These are phyloP conservation scores for Beauveria australis DNA, from an alignment of 2,329 filamentous ascomycete genomes.

Conservation along the genomic window DNA sequence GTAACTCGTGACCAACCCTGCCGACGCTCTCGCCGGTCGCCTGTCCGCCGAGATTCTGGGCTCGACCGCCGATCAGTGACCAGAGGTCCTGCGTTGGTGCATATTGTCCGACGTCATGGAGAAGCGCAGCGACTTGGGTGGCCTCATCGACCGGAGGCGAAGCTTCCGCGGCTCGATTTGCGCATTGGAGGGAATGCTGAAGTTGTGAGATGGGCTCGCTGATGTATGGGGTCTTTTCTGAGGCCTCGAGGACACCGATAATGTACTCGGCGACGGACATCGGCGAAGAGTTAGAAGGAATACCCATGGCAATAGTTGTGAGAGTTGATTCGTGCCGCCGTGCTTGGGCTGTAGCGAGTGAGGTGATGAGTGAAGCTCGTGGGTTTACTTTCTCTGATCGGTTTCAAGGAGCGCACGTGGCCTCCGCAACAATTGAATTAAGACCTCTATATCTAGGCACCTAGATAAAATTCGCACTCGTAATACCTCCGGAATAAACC, in stretches of 20 bases:
- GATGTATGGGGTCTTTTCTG: constrained; percentile 14
- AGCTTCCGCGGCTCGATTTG: constrained; percentile 11
- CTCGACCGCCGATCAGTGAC: constrained; percentile 6
- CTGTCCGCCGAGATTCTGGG: constrained; percentile 13
- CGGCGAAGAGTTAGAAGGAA: not conserved
- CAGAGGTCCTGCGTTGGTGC: constrained; percentile 12
- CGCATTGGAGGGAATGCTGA: constrained; percentile 15
- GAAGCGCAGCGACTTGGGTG: constrained; percentile 16
- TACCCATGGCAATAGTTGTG: too few species aligned
- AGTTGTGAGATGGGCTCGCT: constrained; percentile 17
- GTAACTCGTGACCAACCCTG: constrained; percentile 13
- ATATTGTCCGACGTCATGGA: constrained; percentile 16
- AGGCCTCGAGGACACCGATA: constrained; percentile 11
- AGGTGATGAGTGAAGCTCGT: too few species aligned
- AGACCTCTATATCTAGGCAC: too few species aligned
- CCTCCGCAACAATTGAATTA: too few species aligned
- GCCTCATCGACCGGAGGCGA: constrained; percentile 14
- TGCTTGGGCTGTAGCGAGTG: too few species aligned
- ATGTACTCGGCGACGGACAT: constrained; percentile 13
- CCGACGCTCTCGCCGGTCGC: constrained; percentile 10
- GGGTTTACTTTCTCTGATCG: too few species aligned
- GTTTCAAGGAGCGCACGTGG: too few species aligned
- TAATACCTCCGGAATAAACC: too few species aligned
- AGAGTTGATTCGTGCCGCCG: too few species aligned
- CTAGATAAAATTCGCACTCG: too few species aligned